These are phyloP conservation scores for Besnoitia besnoiti DNA, from an alignment of 169 alveolate genomes.

Conservation along the genomic window DNA sequence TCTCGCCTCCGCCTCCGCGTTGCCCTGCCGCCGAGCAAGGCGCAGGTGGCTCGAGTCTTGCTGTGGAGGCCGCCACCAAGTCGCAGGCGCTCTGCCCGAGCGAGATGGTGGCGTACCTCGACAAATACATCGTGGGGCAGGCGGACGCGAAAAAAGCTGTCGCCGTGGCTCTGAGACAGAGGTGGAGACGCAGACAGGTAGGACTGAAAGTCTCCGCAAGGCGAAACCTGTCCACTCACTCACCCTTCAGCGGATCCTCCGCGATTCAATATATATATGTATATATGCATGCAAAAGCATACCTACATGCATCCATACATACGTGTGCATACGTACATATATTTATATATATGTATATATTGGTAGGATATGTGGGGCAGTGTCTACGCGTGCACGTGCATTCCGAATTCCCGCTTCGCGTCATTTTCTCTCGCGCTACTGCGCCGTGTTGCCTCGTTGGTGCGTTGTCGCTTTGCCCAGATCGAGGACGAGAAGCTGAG, in stretches of 20 bases:
- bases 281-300: too few species aligned
- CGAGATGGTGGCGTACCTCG: slow-evolving; percentile 76
- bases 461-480: neutral
- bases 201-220: too few species aligned
- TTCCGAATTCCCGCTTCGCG: neutral
- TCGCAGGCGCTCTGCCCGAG: slow-evolving; percentile 62
- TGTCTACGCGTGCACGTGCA: too few species aligned
- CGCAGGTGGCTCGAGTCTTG: neutral
- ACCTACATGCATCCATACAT: neutral
- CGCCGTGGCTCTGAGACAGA: slow-evolving; percentile 82
- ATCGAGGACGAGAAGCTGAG: slow-evolving; percentile 59
- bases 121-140: slow-evolving; percentile 84
- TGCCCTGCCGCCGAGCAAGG: neutral
- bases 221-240: neutral
- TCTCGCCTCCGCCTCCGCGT: neutral
- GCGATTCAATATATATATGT: too few species aligned
- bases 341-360: neutral
- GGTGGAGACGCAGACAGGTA: slow-evolving; percentile 63
- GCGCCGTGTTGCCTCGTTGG: slow-evolving; percentile 32
- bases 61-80: neutral
- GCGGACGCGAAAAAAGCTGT: slow-evolving; percentile 85
- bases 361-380: too few species aligned
- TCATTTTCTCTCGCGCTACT: slow-evolving; percentile 39
- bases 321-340: neutral
- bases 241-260: neutral